These are phyloP conservation scores for Pyricularia pennisetigena DNA, from an alignment of 2,329 filamentous ascomycete genomes.

Conservation along the genomic window DNA sequence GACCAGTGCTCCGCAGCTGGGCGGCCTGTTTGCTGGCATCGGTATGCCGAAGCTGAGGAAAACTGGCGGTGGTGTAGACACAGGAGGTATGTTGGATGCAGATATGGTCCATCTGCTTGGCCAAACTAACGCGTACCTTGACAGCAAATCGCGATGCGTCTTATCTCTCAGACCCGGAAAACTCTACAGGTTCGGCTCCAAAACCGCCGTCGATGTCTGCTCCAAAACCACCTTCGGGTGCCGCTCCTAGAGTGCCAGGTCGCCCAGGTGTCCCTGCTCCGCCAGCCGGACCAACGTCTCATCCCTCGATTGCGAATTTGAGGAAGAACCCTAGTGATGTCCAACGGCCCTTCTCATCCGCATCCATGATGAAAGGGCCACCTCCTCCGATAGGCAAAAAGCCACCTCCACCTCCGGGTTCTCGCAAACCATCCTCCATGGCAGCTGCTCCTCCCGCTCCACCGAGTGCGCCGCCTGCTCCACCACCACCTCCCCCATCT, in stretches of 20 bases:
- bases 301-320: conserved; percentile 48
- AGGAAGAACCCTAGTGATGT: conserved; percentile 45
- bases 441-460: conserved; percentile 22
- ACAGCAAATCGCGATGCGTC: conserved; percentile 58
- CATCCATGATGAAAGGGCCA: conserved; percentile 54
- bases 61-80: conserved; percentile 69
- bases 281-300: conserved; percentile 35
- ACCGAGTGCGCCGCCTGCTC: conserved; percentile 30
- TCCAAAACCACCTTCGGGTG: conserved; percentile 48
- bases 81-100: conserved; percentile 41
- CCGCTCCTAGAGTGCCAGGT: conserved; percentile 49
- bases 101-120: background rate
- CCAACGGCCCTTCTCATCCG: conserved; percentile 49
- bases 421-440: conserved; percentile 44
- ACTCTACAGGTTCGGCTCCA: conserved; percentile 38
- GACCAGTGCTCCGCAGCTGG: conserved; percentile 63
- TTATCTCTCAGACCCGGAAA: conserved; percentile 75
- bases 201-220: conserved; percentile 42
- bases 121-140: background rate
- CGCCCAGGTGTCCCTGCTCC: conserved; percentile 38
- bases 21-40: conserved; percentile 70
- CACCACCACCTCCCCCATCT: conserved; percentile 32
- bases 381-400: conserved; percentile 75
- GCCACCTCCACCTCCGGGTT: conserved; percentile 51
- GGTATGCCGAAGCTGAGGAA: conserved; percentile 95